phyloP scores from a whole-genome alignment of 805 yeast species.

The Metschnikowia continentalis region DNA sequence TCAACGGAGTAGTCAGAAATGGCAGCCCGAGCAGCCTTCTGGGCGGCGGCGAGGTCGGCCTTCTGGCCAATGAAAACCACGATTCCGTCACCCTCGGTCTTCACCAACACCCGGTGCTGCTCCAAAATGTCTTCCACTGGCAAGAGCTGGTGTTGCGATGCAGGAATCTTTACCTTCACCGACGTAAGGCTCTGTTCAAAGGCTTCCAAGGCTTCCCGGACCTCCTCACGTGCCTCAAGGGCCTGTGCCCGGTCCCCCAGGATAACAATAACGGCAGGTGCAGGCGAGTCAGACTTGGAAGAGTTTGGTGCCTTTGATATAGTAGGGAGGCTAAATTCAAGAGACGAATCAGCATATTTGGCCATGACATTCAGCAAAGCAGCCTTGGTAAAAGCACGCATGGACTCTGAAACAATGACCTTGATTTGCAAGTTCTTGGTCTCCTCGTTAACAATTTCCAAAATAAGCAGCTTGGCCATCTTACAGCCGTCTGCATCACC shows the following conservation, averaged over 20 bases:
- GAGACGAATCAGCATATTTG: constrained; percentile 15
- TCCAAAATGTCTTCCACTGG: constrained; percentile 50
- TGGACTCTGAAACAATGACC: constrained; percentile 39
- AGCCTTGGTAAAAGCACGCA: constrained; percentile 27
- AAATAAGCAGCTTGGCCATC: constrained; percentile 65
- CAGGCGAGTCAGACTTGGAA: constrained; percentile 27
- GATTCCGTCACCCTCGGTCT: constrained; percentile 42
- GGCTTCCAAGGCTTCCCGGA: constrained; percentile 20
- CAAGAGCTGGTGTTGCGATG: constrained; percentile 64
- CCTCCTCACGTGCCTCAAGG: constrained; percentile 47
- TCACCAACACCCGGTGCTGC: constrained; percentile 54
- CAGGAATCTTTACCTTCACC: constrained; percentile 63
- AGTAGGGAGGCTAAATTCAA: constrained; percentile 33
- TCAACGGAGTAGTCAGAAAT: constrained; percentile 60
- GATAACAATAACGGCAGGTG: constrained; percentile 37
- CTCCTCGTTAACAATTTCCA: constrained; percentile 70
- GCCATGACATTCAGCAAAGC: constrained; percentile 24
- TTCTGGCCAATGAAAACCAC: constrained; percentile 64
- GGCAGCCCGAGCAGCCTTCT: constrained; percentile 53
- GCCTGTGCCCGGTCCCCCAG: constrained; percentile 72
- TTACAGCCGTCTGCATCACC: constrained; percentile 85
- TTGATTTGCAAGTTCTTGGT: constrained; percentile 55
- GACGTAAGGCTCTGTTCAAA: constrained; percentile 36
- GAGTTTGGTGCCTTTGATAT: constrained; percentile 8
- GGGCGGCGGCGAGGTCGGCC: constrained; percentile 55